These are phyloP conservation scores for Mesembryanthemum crystallinum DNA, from an alignment of 148 eudicot species.

Conservation along the genomic window DNA sequence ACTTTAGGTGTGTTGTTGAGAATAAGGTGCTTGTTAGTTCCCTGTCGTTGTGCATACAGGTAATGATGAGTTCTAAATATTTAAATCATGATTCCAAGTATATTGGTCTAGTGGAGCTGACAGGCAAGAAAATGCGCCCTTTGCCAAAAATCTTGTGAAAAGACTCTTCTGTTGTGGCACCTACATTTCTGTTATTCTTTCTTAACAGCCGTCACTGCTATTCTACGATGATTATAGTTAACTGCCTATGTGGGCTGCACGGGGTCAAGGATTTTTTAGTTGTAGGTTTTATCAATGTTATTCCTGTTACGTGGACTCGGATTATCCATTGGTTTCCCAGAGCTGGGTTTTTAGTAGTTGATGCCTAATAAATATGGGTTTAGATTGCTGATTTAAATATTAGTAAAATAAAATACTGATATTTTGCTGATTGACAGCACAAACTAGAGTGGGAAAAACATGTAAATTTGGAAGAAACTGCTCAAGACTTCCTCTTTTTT, in stretches of 20 bases:
- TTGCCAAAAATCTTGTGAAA: neutral
- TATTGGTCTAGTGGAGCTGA: neutral
- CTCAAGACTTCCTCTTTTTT: no score
- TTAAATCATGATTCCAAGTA: neutral
- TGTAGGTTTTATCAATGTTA: neutral
- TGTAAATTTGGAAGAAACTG: no score
- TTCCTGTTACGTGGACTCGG: no score
- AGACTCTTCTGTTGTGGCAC: neutral
- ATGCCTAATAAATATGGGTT: no score
- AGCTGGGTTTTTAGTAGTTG: no score
- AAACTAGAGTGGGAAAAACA: no score
- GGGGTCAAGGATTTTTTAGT: neutral
- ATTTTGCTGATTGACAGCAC: no score
- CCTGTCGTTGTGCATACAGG: conserved; percentile 70
- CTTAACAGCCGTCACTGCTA: neutral
- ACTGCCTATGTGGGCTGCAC: neutral
- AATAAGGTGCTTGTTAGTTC: conserved; percentile 89
- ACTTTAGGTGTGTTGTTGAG: conserved; percentile 90
- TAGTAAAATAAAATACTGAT: no score
- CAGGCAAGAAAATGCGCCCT: neutral
- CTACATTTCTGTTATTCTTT: neutral
- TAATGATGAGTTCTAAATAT: conserved; percentile 18
- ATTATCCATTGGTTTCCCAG: no score
- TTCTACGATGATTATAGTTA: neutral
- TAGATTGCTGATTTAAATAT: no score